Base-by-base conservation (phyloP, 768 basidiomycete species). In the Naganishia randhawae region DNA sequence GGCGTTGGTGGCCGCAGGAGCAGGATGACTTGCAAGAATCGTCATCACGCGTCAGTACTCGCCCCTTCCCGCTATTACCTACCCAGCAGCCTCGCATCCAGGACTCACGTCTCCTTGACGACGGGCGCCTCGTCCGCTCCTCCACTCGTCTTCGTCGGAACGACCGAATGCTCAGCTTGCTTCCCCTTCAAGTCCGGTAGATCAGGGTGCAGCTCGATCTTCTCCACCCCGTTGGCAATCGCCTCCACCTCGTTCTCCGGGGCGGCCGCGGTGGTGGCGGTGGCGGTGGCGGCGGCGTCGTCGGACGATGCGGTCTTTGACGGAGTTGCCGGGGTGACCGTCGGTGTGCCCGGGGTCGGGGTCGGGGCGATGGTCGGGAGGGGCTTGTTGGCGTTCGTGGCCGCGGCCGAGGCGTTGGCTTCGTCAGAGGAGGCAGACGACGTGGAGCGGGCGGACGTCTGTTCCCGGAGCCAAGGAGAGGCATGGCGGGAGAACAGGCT, bases 381-480 rank as follows among this genome's bases (percentile, higher is more conserved):
- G n/a, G 61, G 37, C 27, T 41, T 48, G n/a, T 45, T 22, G n/a
- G 39, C 31, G 14, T 55, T n/a, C 27, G 27, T 31, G 3, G 50
- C n/a, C 19, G 39, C 33, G 19, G 42, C 25, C 6, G 63, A n/a
- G 11, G n/a, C 14, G 32, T 25, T 35, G 37, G 37, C 39, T 29
- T 61, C 57, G 29, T 61, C 57, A 6, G 39, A 35, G 29, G 63
- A 48, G 50, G 63, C 17, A 16, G 63, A 64, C 5, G 63, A 64
- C 10, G 50, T 50, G 19, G 63, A 39, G 1, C 63, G 17, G 45
- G 50, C 32, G 10, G 61, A 17, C 7, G 45, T 48, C 45, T 48
- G 25, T n/a, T n/a, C n/a, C n/a, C n/a, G n/a, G n/a, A n/a, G n/a
- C n/a, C n/a, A n/a, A n/a, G n/a, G n/a, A n/a, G n/a, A n/a, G n/a